Conservation (phyloP, 2,329 filamentous ascomycete genomes). For the Diplocarpon mali region DNA sequence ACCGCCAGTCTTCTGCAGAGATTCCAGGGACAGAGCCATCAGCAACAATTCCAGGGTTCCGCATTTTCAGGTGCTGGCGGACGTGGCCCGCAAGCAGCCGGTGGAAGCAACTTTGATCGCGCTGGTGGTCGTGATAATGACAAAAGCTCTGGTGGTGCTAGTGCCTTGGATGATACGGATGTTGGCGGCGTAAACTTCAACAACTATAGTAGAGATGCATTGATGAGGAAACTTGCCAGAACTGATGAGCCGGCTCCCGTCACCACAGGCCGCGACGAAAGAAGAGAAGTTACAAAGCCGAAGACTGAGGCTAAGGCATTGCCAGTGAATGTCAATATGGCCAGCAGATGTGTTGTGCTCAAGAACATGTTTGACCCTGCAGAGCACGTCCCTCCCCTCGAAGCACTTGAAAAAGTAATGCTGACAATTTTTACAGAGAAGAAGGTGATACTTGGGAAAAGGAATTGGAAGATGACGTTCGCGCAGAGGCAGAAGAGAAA, state of each 20-base stretch:
- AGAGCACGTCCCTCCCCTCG: constrained; percentile 53
- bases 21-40: constrained; percentile 69
- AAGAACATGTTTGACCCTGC: constrained; percentile 91
- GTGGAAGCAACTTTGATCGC: constrained; percentile 70
- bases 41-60: constrained; percentile 72
- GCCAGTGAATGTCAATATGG: constrained; percentile 80
- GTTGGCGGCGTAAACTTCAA: constrained; percentile 98
- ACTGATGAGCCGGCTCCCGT: constrained; percentile 68
- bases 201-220: constrained; percentile 95
- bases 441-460: constrained; percentile 82
- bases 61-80: constrained; percentile 85
- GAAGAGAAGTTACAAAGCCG: constrained; percentile 63
- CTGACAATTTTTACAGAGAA: constrained; percentile 49
- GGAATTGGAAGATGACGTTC: constrained; percentile 88
- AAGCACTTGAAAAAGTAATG: neutral
- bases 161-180: constrained; percentile 93
- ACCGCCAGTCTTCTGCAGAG: constrained; percentile 86
- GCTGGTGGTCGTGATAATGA: constrained; percentile 81
- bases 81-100: constrained; percentile 72
- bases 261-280: constrained; percentile 42
- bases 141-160: constrained; percentile 77
- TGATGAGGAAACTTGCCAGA: constrained; percentile 97
- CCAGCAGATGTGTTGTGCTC: constrained; percentile 84
- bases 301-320: constrained; percentile 70
- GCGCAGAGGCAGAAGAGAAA: constrained; percentile 83